Evolutionary conservation across 75 land plant species (phyloP), one percentile per base, ranked within the genome.

Genomic region (Azolla pinnata): DNA sequence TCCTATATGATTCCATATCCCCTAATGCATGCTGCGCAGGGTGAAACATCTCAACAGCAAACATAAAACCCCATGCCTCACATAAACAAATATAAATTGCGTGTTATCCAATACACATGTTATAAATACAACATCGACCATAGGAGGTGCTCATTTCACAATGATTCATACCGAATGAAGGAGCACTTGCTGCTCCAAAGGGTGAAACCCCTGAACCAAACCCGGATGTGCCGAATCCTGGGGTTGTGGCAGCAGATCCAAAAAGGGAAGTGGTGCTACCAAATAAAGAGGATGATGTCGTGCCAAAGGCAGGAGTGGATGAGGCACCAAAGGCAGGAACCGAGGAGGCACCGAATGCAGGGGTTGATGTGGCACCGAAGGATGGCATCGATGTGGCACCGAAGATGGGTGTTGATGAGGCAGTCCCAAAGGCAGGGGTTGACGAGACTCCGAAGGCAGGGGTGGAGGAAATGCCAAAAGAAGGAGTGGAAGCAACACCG

Each of bases 321-420:
- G 71, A 25, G 3, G 20, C 57, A 28, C 72, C 68, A 31, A 63
- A 63, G 10, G 68, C 33, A 14, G 71, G 65, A 54, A 30, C 27
- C 16, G 54, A 19, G 2, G 62, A 9, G 2, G 62, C 49, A 29
- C 57, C 33, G 27, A 44, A 29, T 40, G 92, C 92, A 80, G 82
- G 84, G 30, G 65, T 63, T 62, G 85, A 51, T 16, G 70, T 51
- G n/a, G 67, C 52, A 24, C 96, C 96, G 76, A 92, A 92, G 16
- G 88, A 69, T 59, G 83, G 74, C 50, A 74, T 33, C 7, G 75
- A 62, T 1, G 69, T 58, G 31, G 62, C 34, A 12, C 78, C 72
- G 56, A 81, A 81, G 7, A 72, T 65, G 29, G 82, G 55, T 28
- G 71, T 38, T 54, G 81, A 67, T 27, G n/a, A n/a, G n/a, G n/a